Evolutionary conservation across 169 alveolate genomes (phyloP), one percentile per base, ranked within the genome.

Genomic region (Plasmodium relictum): DNA sequence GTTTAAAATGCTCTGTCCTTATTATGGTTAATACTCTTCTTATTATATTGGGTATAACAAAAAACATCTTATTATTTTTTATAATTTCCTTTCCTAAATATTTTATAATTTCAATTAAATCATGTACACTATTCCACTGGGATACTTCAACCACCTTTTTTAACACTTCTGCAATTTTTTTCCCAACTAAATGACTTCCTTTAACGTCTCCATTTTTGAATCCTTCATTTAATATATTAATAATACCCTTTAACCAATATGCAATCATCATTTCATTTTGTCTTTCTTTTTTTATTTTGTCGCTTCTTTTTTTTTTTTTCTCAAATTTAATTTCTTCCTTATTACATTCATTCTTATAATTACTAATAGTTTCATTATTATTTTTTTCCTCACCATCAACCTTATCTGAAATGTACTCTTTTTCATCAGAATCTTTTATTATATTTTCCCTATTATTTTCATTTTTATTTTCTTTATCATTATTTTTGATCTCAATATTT

Each of bases 181-280:
- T 80, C 0, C 90, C 90, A 44, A 80, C 44, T 1, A 68, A 66
- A 80, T 80, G 66, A 54, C 90, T 80, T 24, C 90, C 90, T 54
- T 66, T 66, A 22, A 80, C 66, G 58, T 66, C 70, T 66, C 90
- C 90, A 66, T 39, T 80, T 80, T 52, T 68, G 37, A 80, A 80
- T 66, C 90, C 90, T 31, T 56, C 37, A 18, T 61, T 63, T 80
- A 80, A 68, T 39, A 80, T 66, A 16, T 80, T 58, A 20, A 50
- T 72, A 66, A 80, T 80, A 18, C 90, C 90, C n/a, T 80, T 80
- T 80, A 80, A 37, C 90, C 90, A 80, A 59, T 80, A 80, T 14
- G 90, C 78, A 31, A 68, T 44, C 6, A 80, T 61, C 31, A 80
- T 66, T 80, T 80, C 90, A 66, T 80, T 80, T 50, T 80, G 71